Base-by-base conservation (phyloP, 768 basidiomycete genomes). In the Naematelia aurantialba region DNA sequence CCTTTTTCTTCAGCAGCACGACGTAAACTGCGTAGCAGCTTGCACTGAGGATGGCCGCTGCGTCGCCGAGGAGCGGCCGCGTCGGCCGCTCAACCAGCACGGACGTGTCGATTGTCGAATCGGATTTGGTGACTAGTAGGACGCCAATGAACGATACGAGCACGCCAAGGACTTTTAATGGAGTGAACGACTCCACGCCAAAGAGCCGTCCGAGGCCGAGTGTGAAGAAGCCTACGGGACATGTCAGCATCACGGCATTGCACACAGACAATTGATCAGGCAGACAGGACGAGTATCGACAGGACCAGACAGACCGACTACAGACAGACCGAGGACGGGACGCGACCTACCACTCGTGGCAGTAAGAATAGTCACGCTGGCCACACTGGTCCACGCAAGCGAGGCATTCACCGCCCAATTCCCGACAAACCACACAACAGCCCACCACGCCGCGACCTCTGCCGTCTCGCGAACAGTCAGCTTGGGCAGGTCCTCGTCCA, bases 381-480 rank as follows among this genome's bases (percentile, higher is more conserved):
- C 89, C n/a, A 97, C 93, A 68, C 87, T 91, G 1, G 94, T 98
- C 73, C 87, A 88, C 27, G 84, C 85, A 46, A 98, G 81, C 19
- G 88, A 81, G 0, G 86, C 87, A 72, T 93, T 96, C 27, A 94
- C 79, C 11, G 85, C 76, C 90, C 92, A 98, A 71, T 98, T 98
- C 12, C 94, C 94, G 34, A 85, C 80, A 69, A 99, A 96, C 78
- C 93, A 99, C 31, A 94, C 79, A 58, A 89, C 81, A 75, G 88
- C 91, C 77, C 97, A 98, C 52, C 82, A 77, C 4, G 84, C 79
- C 3, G 94, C 90, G 12, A 99, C 81, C 39, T 82, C 77, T 5
- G 86, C 85, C 0, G 96, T 98, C 78, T 96, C 86, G 46, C 72
- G 73, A 2, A 77, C 77, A 1, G 86, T 86, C 30, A 92, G 76